Evolutionary conservation across 2,329 filamentous ascomycete genomes (phyloP), one percentile per base, ranked within the genome.

Genomic region (Calonectria henricotiae): DNA sequence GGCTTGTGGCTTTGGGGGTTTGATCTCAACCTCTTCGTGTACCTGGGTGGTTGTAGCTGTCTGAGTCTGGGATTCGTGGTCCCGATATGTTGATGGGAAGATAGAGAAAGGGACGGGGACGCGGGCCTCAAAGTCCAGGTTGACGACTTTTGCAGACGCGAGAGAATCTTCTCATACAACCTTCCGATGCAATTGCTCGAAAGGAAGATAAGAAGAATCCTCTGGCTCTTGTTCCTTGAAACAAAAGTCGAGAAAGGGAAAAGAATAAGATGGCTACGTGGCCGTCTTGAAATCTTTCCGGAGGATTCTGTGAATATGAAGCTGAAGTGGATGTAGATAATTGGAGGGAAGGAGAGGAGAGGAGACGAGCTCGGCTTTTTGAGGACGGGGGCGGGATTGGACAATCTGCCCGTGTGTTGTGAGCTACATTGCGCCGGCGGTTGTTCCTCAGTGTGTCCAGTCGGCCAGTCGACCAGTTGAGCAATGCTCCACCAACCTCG

Each of bases 91-190:
- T 86, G 95, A 98, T 89, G 96, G 96, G 92, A 98, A 98, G 93
- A 98, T 93, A 94, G 95, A 98, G 92, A 98, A 97, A 88, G 96
- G 96, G 88, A 98, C 96, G 90, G 96, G 94, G 87, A 98, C 94
- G 87, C 95, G 94, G 88, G 95, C 95, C 93, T 98, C 95, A 96
- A 97, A 98, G 94, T 98, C 95, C 95, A 98, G 95, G 89, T 94
- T 98, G 94, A 88, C 94, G 93, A 93, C 91, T 92, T 93, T 91
- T 91, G 79, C 84, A 85, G 85, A 86, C 87, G 91, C 86, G 83
- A 85, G 86, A 87, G 84, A 85, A 90, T 89, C 88, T 91, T 92
- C 92, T 94, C 90, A 84, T 83, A 81, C 83, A 85, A 84, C 83
- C 83, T 84, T 83, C 78, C 89, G 90, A 90, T 84, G 83, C 87